These are phyloP conservation scores for Candida anglica DNA, from an alignment of 805 yeast genomes.

Conservation along the genomic window DNA sequence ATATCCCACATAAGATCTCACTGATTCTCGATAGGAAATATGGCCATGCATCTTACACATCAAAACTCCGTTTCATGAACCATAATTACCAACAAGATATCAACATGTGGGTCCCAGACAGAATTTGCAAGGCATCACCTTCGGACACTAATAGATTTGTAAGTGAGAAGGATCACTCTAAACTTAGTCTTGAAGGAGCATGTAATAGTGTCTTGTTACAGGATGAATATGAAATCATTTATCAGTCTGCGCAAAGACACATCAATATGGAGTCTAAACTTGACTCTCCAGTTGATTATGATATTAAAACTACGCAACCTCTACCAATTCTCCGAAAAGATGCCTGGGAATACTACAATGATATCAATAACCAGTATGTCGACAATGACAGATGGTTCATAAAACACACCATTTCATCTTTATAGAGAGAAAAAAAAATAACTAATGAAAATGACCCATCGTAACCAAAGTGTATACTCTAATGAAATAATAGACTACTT, in stretches of 20 bases:
- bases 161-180: conserved; percentile 18
- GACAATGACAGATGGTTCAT: conserved; percentile 18
- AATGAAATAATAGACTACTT: no score
- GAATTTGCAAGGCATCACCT: conserved; percentile 32
- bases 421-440: no score
- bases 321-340: conserved; percentile 40
- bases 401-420: no score
- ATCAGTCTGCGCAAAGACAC: conserved; percentile 22
- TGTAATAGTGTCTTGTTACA: conserved; percentile 30
- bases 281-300: conserved; percentile 20
- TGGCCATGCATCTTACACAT: conserved; percentile 25
- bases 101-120: conserved; percentile 44
- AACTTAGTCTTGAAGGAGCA: conserved; percentile 34
- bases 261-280: conserved; percentile 15
- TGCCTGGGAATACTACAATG: conserved; percentile 28
- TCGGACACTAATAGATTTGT: conserved; percentile 9
- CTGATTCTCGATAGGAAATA: conserved; percentile 28
- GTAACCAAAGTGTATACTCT: no score
- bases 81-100: conserved; percentile 41
- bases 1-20: conserved; percentile 30
- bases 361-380: conserved; percentile 12
- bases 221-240: conserved; percentile 33
- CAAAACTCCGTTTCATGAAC: conserved; percentile 20
- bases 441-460: no score
- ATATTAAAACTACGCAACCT: conserved; percentile 20